Evolutionary conservation across 306 rosid genomes (phyloP), one percentile per base, ranked within the genome.

Genomic region (Begonia masoniana): DNA sequence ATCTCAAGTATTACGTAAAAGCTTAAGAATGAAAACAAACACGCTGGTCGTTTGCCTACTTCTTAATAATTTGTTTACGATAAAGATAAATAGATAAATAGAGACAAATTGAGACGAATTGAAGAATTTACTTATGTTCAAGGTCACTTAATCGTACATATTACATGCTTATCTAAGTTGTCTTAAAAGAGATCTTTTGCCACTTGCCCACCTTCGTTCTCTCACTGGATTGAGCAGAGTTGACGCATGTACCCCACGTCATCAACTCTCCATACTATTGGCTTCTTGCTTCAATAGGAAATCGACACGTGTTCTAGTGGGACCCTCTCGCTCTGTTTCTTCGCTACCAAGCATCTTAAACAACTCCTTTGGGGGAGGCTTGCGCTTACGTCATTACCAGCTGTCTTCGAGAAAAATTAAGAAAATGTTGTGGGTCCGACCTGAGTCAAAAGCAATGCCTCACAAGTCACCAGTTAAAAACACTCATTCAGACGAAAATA

Each of bases 391-490:
- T 75, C 78, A 62, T 66, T 52, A 35, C 39, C 49, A 36, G 39
- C 39, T 12, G 51, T 43, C 58, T 65, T 42, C 10, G 17, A 13
- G 16, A 43, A 12, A 12, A 14, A 48, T 46, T 41, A 31, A 70
- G 78, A 66, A 63, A 39, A 60, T 57, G 60, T 53, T 71, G 58
- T 15, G 65, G 64, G 87, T 83, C 94, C 76, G 61, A 14, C 59
- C 70, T 76, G 96, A 87, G 91, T 87, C 96, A 83, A 81, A 87
- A 87, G 96, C 73, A 5, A 50, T 52, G 17, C 54, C 42, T 42
- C 63, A 61, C 36, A 48, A 26, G 6, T 9, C 41, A 35, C 19
- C 19, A 17, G 19, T 17, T 17, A 42, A 15, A 21, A 31, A 15
- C 14, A 43, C 13, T 0, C 0, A 6, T 3, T 54, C 1, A 0